These are phyloP conservation scores for Wallacemonas sp. DNA, from an alignment of 208 protist genomes.

Conservation along the genomic window DNA sequence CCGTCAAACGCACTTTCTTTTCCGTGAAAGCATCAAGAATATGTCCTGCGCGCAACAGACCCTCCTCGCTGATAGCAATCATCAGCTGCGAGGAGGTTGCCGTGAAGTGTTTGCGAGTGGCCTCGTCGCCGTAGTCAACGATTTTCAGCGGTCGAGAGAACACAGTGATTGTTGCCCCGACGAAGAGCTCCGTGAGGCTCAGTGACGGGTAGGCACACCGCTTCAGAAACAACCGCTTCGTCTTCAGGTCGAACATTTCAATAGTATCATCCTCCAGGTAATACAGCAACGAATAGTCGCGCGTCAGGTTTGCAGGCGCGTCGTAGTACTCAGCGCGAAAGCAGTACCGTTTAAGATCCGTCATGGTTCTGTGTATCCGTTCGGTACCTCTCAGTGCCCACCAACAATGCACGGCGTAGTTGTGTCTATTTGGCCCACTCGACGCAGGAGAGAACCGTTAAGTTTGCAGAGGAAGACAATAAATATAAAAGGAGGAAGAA, in stretches of 20 bases:
- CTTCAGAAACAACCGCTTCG: conserved; percentile 91
- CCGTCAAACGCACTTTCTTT: conserved; percentile 63
- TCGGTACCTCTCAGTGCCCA: neutral
- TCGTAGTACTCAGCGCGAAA: conserved; percentile 92
- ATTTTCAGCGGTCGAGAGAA: conserved; percentile 93
- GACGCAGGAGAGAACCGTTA: neutral
- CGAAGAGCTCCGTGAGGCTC: conserved; percentile 81
- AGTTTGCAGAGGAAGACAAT: neutral
- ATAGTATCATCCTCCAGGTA: conserved; percentile 88
- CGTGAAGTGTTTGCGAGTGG: conserved; percentile 68
- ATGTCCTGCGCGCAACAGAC: conserved; percentile 32
- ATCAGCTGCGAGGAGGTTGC: conserved; percentile 57
- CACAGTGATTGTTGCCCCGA: conserved; percentile 91
- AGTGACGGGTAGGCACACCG: conserved; percentile 86
- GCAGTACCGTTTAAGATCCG: conserved; percentile 47
- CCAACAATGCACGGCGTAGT: no score
- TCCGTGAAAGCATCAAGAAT: conserved; percentile 53
- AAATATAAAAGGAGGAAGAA: neutral
- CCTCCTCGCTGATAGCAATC: conserved; percentile 51
- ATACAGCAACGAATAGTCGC: conserved; percentile 92
- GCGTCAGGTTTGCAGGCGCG: conserved; percentile 82
- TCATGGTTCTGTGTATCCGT: conserved; percentile 27
- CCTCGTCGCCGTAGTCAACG: conserved; percentile 90
- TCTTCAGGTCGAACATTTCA: conserved; percentile 95
- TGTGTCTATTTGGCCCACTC: no score